Evolutionary conservation across 75 land plant species (phyloP).

Genomic region (Cunninghamia lanceolata): DNA sequence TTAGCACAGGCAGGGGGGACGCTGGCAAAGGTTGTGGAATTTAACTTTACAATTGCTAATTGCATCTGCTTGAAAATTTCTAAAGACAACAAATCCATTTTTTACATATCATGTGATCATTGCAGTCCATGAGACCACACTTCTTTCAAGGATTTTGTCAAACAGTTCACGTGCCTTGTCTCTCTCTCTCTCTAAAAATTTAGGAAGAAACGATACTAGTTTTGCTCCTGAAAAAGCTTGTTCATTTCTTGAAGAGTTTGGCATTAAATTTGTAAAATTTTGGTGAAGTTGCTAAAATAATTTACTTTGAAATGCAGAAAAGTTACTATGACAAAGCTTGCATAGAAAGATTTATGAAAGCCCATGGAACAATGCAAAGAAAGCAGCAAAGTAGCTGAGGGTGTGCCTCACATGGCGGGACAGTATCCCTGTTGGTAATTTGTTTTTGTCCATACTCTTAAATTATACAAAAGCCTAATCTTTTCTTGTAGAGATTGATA

Average conservation of each 20-base stretch:
- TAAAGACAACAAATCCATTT: no score
- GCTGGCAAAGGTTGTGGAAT: no score
- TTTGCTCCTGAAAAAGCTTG: background rate
- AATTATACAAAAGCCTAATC: background rate
- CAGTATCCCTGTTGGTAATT: constrained; percentile 60
- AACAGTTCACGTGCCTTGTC: no score
- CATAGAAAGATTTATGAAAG: constrained; percentile 71
- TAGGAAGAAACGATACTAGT: background rate
- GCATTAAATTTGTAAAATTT: background rate
- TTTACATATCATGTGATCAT: no score
- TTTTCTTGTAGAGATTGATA: constrained; percentile 11
- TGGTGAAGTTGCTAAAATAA: background rate
- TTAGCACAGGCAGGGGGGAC: no score
- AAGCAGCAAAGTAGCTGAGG: constrained; percentile 82
- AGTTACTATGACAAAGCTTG: constrained; percentile 61
- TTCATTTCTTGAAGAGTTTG: background rate
- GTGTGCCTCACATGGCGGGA: constrained; percentile 86
- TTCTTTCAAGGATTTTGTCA: no score
- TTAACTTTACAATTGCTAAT: no score
- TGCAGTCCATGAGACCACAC: no score
- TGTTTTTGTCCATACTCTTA: background rate
- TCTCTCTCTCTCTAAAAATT: no score
- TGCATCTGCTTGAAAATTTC: no score
- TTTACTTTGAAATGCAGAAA: constrained; percentile 23
- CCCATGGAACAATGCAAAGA: constrained; percentile 73